phyloP scores from a whole-genome alignment of 202 grass and related monocot genomes.

The Eragrostis tef region DNA sequence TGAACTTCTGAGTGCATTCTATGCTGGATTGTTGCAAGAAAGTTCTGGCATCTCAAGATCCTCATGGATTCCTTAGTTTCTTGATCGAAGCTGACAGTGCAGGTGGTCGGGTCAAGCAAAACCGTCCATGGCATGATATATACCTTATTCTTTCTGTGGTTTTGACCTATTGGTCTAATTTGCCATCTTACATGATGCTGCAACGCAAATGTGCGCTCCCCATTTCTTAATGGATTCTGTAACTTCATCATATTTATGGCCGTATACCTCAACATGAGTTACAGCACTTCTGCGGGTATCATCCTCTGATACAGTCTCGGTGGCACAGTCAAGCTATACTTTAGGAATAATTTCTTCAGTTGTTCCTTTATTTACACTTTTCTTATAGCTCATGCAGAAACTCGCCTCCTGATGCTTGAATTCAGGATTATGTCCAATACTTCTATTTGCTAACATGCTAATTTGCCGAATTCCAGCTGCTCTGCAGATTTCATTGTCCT shows the following conservation, averaged over 20 bases:
- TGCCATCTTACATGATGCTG: too few species aligned
- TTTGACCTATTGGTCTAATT: neutral
- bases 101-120: neutral
- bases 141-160: neutral
- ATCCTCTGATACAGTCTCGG: neutral
- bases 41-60: neutral
- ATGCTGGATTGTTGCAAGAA: conserved; percentile 2
- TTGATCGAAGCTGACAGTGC: conserved; percentile 21
- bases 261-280: neutral
- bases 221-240: neutral
- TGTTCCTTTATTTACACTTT: neutral
- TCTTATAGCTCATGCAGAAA: neutral
- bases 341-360: neutral
- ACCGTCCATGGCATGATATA: neutral
- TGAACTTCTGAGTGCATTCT: neutral
- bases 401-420: neutral
- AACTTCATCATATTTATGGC: neutral
- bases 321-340: neutral
- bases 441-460: neutral
- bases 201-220: too few species aligned
- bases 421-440: neutral
- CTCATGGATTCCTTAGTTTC: conserved; percentile 2
- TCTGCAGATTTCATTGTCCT: neutral
- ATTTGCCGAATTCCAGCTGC: neutral
- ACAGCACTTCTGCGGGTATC: neutral